Percentiles rank a stretch among this genome's conserved stretches.
These are phyloP conservation scores for Rhodamnia rubescens DNA, from an alignment of 345 rosid genomes.

Conservation along the genomic window DNA sequence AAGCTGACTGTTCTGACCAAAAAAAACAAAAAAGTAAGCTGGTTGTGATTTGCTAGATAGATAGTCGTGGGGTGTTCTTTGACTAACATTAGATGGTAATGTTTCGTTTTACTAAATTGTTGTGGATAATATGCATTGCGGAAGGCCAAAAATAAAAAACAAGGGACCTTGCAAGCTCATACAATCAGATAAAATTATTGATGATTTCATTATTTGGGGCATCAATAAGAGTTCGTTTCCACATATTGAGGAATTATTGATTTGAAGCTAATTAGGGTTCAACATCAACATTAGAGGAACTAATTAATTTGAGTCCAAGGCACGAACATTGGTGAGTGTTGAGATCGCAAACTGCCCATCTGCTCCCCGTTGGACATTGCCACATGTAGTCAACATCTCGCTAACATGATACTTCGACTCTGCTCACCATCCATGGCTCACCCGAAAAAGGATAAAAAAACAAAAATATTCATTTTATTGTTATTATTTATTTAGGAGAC, in stretches of 20 bases:
- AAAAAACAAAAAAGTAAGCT: neutral
- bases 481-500: neutral
- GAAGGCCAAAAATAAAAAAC: neutral
- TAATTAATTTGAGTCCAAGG: neutral
- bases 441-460: neutral
- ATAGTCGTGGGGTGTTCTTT: neutral
- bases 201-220: neutral
- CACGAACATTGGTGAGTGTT: neutral
- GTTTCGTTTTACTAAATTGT: neutral
- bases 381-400: fast-evolving
- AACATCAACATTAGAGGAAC: neutral
- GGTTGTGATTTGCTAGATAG: neutral
- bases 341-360: neutral
- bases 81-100: neutral
- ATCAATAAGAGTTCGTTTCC: neutral
- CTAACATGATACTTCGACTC: neutral
- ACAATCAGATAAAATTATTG: neutral
- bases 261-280: neutral
- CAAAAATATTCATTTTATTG: neutral
- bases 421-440: neutral
- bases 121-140: neutral
- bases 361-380: neutral
- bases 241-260: neutral
- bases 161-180: neutral
- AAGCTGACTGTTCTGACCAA: neutral